Evolutionary conservation across 2,329 filamentous ascomycete genomes (phyloP).

Genomic region (Sclerotinia trifoliorum): DNA sequence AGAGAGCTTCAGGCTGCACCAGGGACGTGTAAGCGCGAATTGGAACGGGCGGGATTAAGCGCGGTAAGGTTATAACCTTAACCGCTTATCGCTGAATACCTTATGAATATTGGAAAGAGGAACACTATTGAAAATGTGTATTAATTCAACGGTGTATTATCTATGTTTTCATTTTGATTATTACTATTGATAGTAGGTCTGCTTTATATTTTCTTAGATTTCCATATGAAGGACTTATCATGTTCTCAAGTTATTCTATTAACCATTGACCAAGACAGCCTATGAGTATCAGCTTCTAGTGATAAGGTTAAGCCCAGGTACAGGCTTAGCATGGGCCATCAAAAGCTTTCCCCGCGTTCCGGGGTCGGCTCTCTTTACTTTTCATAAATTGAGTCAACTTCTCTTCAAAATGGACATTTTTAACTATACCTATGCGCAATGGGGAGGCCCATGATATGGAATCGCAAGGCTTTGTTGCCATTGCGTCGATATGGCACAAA

Average conservation of each 20-base stretch:
- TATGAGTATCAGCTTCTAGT: background rate
- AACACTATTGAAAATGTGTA: background rate
- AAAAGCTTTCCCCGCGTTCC: slow-evolving; percentile 18
- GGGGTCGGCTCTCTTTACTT: background rate
- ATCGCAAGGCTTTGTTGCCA: slow-evolving; percentile 16
- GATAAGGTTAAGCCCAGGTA: background rate
- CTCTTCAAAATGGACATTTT: slow-evolving; percentile 2
- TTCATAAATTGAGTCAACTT: background rate
- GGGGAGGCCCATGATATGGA: slow-evolving; percentile 25
- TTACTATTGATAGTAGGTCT: no score
- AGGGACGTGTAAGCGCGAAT: slow-evolving; percentile 16
- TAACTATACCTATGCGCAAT: slow-evolving; percentile 20
- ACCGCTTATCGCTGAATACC: background rate
- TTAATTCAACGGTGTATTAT: background rate
- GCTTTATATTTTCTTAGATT: background rate
- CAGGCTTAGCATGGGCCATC: background rate
- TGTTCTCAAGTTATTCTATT: background rate
- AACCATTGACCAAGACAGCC: no score
- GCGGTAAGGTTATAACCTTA: background rate
- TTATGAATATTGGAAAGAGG: background rate
- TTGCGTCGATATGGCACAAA: slow-evolving; percentile 30
- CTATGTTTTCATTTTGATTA: background rate
- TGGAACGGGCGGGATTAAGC: slow-evolving; percentile 19
- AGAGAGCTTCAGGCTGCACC: slow-evolving; percentile 19
- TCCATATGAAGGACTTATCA: fast-evolving